phyloP scores from a whole-genome alignment of 1,139 yeast genomes.

The Geotrichum citri-aurantii region DNA sequence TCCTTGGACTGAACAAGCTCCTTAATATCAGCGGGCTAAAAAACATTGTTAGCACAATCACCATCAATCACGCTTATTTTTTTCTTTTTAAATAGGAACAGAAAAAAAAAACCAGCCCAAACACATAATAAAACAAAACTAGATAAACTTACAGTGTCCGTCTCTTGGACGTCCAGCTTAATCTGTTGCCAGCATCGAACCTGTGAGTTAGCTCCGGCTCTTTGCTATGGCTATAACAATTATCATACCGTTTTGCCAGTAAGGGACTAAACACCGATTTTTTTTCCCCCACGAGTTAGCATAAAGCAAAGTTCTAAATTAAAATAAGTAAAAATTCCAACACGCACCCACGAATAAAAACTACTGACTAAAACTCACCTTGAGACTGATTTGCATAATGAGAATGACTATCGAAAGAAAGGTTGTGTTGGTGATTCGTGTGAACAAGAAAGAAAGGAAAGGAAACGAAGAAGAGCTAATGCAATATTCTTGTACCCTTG shows the following conservation, averaged over 20 bases:
- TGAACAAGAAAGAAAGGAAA: background rate
- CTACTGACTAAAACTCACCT: conserved; percentile 15
- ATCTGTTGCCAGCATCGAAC: conserved; percentile 42
- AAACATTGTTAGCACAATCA: conserved; percentile 14
- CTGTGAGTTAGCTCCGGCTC: background rate
- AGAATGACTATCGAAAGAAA: background rate
- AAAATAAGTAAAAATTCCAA: conserved; percentile 15
- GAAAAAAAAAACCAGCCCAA: background rate
- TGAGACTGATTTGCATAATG: conserved; percentile 18
- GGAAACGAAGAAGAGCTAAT: background rate
- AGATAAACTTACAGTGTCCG: conserved; percentile 54
- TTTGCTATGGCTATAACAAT: background rate
- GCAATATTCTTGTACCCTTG: background rate
- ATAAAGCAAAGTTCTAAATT: no score
- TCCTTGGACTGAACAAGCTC: conserved; percentile 95
- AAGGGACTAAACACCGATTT: conserved; percentile 29
- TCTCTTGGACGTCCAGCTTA: conserved; percentile 70
- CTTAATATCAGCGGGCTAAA: conserved; percentile 66
- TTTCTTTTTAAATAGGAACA: background rate
- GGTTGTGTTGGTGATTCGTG: conserved; percentile 4
- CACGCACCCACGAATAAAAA: no score
- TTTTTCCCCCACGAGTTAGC: background rate
- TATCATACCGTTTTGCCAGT: conserved; percentile 49
- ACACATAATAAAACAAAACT: background rate
- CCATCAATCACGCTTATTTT: conserved; percentile 17